Base-by-base conservation (phyloP, 2,329 filamentous ascomycete genomes). In the Teratosphaeria gauchensis region DNA sequence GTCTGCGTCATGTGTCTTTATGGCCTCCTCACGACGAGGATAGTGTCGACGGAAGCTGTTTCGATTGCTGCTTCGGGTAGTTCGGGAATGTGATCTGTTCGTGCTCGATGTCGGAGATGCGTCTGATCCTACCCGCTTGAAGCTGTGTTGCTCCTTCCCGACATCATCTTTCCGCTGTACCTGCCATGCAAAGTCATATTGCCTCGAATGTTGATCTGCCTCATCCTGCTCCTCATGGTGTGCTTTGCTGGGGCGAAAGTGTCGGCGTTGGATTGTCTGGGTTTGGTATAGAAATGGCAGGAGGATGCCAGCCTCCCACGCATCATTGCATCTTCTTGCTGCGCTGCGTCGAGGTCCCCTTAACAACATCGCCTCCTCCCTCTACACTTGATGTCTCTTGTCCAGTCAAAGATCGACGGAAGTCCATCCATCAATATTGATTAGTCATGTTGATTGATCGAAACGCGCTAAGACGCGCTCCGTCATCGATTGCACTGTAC, bases 231-330 rank as follows among this genome's bases (percentile, higher is more conserved):
- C 42, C 3, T 48, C 5, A 19, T 48, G 42, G 42, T 48, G 2
- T 48, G 7, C n/a, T 21, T 8, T 48, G 42, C n/a, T 5, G n/a
- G n/a, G 42, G 3, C n/a, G 42, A n/a, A 48, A 48, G 42, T 48
- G 42, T 48, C 63, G 59, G 8, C 51, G 59, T 53, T 55, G 59
- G 48, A 71, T 68, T n/a, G 68, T 71, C 35, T 19, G 53, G 3
- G 69, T 71, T 31, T 61, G 54, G 60, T 69, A 71, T n/a, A 71
- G 65, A 56, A 71, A 70, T 8, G 69, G 64, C 16, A 69, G 59
- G 4, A 64, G 53, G 11, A 48, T 38, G 56, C 46, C 21, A 19
- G 42, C 3, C n/a, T 21, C 42, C 5, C 4, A 21, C 16, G 42
- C 42, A 6, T 48, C 42, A 48, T 16, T 48, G 42, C 42, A 48